These are phyloP conservation scores for Ambrosiella xylebori DNA, from an alignment of 2,329 filamentous ascomycete species.

Conservation along the genomic window DNA sequence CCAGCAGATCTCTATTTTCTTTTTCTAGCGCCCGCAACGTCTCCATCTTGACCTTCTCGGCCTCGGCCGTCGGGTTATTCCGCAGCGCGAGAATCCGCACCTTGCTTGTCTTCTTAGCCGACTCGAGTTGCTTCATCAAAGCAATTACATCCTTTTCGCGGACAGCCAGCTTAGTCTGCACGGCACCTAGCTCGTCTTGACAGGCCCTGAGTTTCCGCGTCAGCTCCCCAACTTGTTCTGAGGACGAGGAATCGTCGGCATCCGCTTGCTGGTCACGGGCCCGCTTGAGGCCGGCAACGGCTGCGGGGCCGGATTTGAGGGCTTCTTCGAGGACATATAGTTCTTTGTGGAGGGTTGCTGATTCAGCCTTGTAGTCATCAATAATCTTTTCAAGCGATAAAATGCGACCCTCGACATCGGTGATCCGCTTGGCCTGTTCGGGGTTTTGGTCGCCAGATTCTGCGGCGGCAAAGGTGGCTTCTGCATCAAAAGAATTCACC, in stretches of 20 bases:
- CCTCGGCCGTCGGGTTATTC: constrained; percentile 79
- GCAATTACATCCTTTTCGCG: constrained; percentile 62
- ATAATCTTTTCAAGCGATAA: constrained; percentile 71
- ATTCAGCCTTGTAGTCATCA: constrained; percentile 69
- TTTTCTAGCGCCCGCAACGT: constrained; percentile 61
- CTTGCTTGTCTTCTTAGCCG: constrained; percentile 47
- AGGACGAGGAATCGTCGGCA: constrained; percentile 38
- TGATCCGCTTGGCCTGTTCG: constrained; percentile 5
- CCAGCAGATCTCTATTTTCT: constrained; percentile 71
- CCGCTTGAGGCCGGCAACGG: constrained; percentile 33
- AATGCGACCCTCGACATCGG: constrained; percentile 39
- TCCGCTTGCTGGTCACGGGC: constrained; percentile 28
- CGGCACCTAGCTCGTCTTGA: constrained; percentile 55
- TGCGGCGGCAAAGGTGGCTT: constrained; percentile 69
- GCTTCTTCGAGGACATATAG: constrained; percentile 45
- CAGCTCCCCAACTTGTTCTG: constrained; percentile 64
- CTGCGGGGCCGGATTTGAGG: constrained; percentile 19
- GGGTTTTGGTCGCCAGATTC: constrained; percentile 28
- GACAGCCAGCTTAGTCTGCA: constrained; percentile 53
- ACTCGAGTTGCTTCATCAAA: constrained; percentile 52
- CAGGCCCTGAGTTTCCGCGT: constrained; percentile 75
- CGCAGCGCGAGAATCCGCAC: constrained; percentile 74
- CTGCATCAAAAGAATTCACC: constrained; percentile 70
- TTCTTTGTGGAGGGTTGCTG: constrained; percentile 56
- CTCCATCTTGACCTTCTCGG: constrained; percentile 65